Conservation (phyloP, 2,329 filamentous ascomycete species). For the Xylariales sp. region DNA sequence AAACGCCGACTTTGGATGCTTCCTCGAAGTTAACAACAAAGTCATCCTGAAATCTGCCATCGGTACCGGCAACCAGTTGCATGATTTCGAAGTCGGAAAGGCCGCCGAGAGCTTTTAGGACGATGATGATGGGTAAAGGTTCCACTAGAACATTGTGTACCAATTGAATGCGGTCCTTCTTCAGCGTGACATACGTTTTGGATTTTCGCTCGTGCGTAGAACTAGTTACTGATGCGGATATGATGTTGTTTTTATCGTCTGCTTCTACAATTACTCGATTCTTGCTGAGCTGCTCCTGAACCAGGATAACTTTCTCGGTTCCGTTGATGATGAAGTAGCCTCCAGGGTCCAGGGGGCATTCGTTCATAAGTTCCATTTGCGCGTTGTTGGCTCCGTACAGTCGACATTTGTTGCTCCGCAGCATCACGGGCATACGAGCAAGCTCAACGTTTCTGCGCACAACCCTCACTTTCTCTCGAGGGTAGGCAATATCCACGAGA, state of each 20-base stretch:
- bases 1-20: conserved; percentile 75
- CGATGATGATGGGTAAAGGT: conserved; percentile 89
- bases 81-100: conserved; percentile 94
- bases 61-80: conserved; percentile 81
- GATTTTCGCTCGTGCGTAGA: conserved; percentile 97
- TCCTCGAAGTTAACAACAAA: conserved; percentile 96
- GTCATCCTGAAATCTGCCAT: conserved; percentile 86
- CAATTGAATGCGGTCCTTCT: conserved; percentile 86
- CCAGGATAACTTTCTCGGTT: conserved; percentile 96
- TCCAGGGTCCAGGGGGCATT: conserved; percentile 92
- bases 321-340: conserved; percentile 98
- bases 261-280: conserved; percentile 97
- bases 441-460: conserved; percentile 74
- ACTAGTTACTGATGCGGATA: conserved; percentile 94
- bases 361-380: conserved; percentile 87
- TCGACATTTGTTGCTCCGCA: conserved; percentile 90
- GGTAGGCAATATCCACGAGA: conserved; percentile 85
- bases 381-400: conserved; percentile 77
- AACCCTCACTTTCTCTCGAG: conserved; percentile 72
- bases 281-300: conserved; percentile 98
- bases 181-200: conserved; percentile 91
- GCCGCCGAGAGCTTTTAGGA: conserved; percentile 89
- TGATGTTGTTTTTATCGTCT: conserved; percentile 84
- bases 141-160: conserved; percentile 92
- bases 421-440: conserved; percentile 92